Conservation (phyloP, 352 stramenopile genomes). For the Thraustochytrium sp. region DNA sequence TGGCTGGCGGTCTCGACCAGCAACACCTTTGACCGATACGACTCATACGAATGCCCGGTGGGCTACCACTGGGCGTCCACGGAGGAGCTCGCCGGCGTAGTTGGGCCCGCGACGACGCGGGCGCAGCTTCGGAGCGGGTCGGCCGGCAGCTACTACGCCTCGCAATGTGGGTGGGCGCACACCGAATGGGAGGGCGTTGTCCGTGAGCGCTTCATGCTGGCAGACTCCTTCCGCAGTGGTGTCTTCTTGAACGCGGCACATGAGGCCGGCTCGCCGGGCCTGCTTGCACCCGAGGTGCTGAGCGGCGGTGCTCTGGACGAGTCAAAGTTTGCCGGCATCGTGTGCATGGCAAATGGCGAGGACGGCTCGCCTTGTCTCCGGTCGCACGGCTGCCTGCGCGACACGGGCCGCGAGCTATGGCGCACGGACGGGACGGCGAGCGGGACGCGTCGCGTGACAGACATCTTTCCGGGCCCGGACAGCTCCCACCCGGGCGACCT, state of each 20-base stretch:
- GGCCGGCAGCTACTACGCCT: slow-evolving; percentile 61
- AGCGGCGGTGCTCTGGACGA: slow-evolving; percentile 55
- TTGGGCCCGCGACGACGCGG: neutral
- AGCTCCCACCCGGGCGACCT: slow-evolving; percentile 57
- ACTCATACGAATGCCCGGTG: slow-evolving; percentile 71
- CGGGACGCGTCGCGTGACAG: slow-evolving; percentile 61
- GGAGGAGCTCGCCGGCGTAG: slow-evolving; percentile 54
- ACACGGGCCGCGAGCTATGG: slow-evolving; percentile 64
- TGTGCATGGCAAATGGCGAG: slow-evolving; percentile 58
- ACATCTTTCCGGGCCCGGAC: slow-evolving; percentile 52
- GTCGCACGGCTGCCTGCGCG: slow-evolving; percentile 41
- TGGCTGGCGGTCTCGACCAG: slow-evolving; percentile 64
- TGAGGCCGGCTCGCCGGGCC: slow-evolving; percentile 55
- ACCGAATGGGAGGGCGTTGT: slow-evolving; percentile 63
- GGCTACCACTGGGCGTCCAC: slow-evolving; percentile 74
- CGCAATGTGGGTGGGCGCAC: slow-evolving; percentile 72
- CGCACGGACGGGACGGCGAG: slow-evolving; percentile 64
- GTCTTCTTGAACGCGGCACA: slow-evolving; percentile 73
- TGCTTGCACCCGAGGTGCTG: slow-evolving; percentile 50
- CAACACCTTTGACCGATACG: slow-evolving; percentile 60
- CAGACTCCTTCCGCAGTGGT: slow-evolving; percentile 67
- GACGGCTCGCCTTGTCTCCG: neutral
- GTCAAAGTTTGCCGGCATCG: slow-evolving; percentile 63
- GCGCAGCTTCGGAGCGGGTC: neutral
- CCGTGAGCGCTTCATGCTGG: slow-evolving; percentile 70